Base-by-base conservation (phyloP, 306 rosid genomes). In the Macrotyloma uniflorum region DNA sequence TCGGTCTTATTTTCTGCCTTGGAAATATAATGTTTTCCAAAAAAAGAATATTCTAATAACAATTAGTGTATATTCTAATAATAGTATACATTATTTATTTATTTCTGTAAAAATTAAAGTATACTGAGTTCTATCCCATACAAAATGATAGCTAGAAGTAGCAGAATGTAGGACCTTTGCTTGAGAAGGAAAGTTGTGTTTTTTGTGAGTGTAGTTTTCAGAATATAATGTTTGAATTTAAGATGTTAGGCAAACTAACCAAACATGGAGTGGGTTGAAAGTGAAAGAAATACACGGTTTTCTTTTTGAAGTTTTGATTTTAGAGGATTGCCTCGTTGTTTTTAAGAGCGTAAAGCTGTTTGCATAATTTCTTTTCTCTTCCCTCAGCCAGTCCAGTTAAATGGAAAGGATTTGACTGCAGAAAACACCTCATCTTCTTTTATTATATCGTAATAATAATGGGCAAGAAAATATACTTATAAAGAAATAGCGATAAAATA, bases 331-430 rank as follows among this genome's bases (percentile, higher is more conserved):
- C 13, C 45, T 40, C 4, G 45, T 40, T 40, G 14, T 13, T 11
- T 40, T 40, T 11, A 40, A 10, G 45, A 38, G 43, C 38, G n/a
- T 35, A 6, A 35, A 6, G 7, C 3, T 30, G 33, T 30, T 4
- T 30, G 3, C 33, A 30, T 9, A 8, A 42, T 42, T 11, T 42
- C 32, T 13, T 64, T 40, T 24, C 20, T 16, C 53, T 42, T 55
- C 63, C 63, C 63, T 67, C 69, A 76, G 57, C 75, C 79, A 72
- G 66, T 23, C 54, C 59, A 64, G 43, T 28, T 58, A 6, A 50
- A 8, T 77, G 5, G 8, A 71, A 36, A 15, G 20, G 16, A 12
- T 62, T 36, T 51, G n/a, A 1, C 33, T 23, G 36, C 18, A 38
- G 6, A 26, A 53, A n/a, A 13, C 33, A 36, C 49, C 46, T 72